A percentile compares a stretch with the other conserved stretches of the same genome.
Conservation (phyloP, 768 basidiomycete genomes). For the Kondoa subrosea region DNA sequence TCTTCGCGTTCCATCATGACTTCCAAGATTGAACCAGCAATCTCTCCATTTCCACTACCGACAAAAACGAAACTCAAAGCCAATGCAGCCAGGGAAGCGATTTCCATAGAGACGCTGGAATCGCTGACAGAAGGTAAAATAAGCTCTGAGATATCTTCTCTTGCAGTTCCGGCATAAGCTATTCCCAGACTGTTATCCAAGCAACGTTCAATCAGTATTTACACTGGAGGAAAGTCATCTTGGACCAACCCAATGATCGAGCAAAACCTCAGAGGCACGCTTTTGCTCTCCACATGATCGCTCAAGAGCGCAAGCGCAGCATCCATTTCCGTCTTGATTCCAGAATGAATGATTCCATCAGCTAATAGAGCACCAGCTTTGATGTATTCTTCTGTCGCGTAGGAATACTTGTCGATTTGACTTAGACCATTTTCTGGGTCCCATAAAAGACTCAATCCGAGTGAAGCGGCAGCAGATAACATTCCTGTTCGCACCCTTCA, state of each 20-base stretch:
- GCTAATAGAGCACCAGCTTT: conserved; percentile 93
- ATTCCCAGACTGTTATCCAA: conserved; percentile 52
- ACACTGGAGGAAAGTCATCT: neutral
- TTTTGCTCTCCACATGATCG: conserved; percentile 77
- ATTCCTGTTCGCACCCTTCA: conserved; percentile 45
- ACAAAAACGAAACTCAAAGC: conserved; percentile 90
- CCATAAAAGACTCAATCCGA: conserved; percentile 87
- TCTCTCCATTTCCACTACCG: conserved; percentile 84
- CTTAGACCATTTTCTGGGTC: conserved; percentile 84
- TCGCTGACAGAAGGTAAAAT: conserved; percentile 72
- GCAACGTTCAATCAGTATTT: neutral
- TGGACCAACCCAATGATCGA: conserved; percentile 53
- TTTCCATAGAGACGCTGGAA: conserved; percentile 68
- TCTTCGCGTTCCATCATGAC: conserved; percentile 54
- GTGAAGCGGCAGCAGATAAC: conserved; percentile 87
- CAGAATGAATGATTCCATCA: conserved; percentile 75
- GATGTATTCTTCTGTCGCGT: conserved; percentile 88
- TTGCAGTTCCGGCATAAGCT: conserved; percentile 84
- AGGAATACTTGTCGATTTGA: conserved; percentile 94
- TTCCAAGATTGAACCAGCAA: conserved; percentile 73
- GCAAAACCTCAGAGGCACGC: conserved; percentile 61
- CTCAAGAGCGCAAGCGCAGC: conserved; percentile 76
- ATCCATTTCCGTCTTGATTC: conserved; percentile 81
- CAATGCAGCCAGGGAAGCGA: conserved; percentile 66
- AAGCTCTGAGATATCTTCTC: conserved; percentile 59